These are phyloP conservation scores for Chondrus crispus DNA, from an alignment of 23 red algal species.

Conservation along the genomic window DNA sequence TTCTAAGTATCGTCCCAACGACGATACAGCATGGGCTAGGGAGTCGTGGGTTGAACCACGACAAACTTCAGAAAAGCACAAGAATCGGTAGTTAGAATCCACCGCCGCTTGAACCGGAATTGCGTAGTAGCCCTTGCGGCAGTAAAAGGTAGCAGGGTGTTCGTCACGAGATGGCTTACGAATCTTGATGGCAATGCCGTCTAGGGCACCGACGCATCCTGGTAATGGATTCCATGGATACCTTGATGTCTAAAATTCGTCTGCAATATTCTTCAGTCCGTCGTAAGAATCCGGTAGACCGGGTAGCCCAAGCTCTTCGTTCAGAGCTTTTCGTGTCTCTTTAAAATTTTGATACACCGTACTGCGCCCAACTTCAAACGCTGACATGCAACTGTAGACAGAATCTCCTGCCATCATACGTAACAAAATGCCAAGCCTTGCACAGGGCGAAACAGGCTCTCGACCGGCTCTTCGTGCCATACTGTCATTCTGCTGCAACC, in stretches of 20 bases:
- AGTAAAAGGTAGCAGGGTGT: background rate
- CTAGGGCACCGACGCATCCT: background rate
- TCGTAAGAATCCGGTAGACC: background rate
- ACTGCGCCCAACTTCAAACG: background rate
- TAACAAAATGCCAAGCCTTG: background rate
- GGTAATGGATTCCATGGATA: background rate
- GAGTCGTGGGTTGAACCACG: background rate
- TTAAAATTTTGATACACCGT: background rate
- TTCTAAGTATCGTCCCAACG: background rate
- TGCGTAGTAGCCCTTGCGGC: background rate
- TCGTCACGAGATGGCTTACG: background rate
- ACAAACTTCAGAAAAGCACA: background rate
- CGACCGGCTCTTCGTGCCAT: no score
- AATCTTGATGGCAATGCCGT: background rate
- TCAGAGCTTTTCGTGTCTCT: background rate
- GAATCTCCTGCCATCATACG: background rate
- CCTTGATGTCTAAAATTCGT: background rate
- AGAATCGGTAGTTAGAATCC: background rate
- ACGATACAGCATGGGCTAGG: background rate
- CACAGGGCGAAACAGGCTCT: background rate
- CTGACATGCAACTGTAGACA: background rate
- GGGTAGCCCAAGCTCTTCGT: background rate
- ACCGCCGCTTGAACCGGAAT: background rate
- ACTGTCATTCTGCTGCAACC: no score
- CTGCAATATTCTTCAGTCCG: background rate